Evolutionary conservation across 345 rosid species (phyloP), one percentile per base, ranked within the genome.

Genomic region (Excoecaria cochinchinensis): DNA sequence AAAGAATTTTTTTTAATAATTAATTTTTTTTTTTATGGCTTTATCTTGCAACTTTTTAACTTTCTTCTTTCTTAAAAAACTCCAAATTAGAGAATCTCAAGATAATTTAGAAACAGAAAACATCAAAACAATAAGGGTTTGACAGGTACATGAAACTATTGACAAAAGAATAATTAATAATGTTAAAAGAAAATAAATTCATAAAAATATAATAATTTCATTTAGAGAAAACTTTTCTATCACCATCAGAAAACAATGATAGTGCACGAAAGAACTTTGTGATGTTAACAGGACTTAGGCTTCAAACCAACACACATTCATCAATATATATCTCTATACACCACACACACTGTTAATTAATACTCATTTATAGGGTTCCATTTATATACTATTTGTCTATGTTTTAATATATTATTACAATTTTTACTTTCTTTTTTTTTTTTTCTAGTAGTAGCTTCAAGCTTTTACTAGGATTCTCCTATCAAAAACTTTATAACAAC

Each of bases 161-260:
- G 64, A 59, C 64, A 59, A 9, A 14, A 38, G 12, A 15, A 64
- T 42, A 42, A 67, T 14, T 3, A 68, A 31, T 31, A 31, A 31
- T 31, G 31, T 31, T 31, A 31, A 31, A 31, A 11, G 44, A 65
- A 4, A 48, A 19, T 44, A 12, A 6, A 47, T 12, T 46, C 4
- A 12, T 13, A 47, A 46, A 22, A 0, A 21, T 67, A 67, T 25
- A 31, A 68, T 46, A 50, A 68, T 8, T 22, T 13, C 25, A 48
- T 68, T 24, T 24, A 36, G 42, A 74, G 46, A 76, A 48, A 70
- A 9, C 69, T 46, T 66, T 61, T 62, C 78, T 53, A 75, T 82
- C 87, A 67, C 69, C 74, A 82, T 80, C 85, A 73, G 76, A 73
- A 42, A 63, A 73, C 77, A 84, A 75, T 79, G 78, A 79, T 65